Evolutionary conservation across 139 green algal genomes (phyloP).

Genomic region (Chlamydomonas eustigma): DNA sequence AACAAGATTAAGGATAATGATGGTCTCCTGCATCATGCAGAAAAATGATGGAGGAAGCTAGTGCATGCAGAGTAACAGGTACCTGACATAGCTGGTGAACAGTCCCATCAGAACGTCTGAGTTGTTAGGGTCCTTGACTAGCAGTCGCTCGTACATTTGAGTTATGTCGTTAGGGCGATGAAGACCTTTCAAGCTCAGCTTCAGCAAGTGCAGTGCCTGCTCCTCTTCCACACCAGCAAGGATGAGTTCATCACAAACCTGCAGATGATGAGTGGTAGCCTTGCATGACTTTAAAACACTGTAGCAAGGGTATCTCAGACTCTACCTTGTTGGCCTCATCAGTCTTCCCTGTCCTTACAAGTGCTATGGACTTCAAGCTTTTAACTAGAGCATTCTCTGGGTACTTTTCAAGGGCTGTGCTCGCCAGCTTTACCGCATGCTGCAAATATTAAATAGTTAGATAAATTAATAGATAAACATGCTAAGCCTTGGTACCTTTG

Average conservation of each 20-base stretch:
- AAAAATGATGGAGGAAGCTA: too few species aligned
- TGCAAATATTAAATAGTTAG: conserved; percentile 20
- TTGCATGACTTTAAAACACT: neutral
- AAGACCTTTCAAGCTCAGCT: neutral
- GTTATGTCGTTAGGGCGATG: conserved; percentile 14
- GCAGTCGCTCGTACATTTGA: neutral
- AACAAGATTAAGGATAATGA: too few species aligned
- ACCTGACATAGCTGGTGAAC: conserved; percentile 8
- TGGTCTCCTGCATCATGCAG: too few species aligned
- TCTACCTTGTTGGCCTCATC: conserved; percentile 38
- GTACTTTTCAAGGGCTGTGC: conserved; percentile 63
- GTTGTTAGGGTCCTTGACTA: neutral
- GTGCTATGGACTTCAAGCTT: conserved; percentile 54
- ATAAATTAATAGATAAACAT: neutral
- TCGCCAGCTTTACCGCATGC: conserved; percentile 62
- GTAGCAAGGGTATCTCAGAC: too few species aligned
- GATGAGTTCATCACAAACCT: conserved; percentile 8
- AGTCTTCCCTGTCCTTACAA: conserved; percentile 38
- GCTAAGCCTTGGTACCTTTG: conserved; percentile 48
- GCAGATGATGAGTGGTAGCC: neutral
- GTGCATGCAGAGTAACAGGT: too few species aligned
- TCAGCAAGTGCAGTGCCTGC: neutral
- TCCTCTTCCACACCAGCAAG: neutral
- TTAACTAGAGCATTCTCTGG: conserved; percentile 43
- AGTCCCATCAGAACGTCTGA: neutral